Evolutionary conservation across 2,329 filamentous ascomycete species (phyloP), one percentile per base, ranked within the genome.

Genomic region (Pleoardoris graminearum): DNA sequence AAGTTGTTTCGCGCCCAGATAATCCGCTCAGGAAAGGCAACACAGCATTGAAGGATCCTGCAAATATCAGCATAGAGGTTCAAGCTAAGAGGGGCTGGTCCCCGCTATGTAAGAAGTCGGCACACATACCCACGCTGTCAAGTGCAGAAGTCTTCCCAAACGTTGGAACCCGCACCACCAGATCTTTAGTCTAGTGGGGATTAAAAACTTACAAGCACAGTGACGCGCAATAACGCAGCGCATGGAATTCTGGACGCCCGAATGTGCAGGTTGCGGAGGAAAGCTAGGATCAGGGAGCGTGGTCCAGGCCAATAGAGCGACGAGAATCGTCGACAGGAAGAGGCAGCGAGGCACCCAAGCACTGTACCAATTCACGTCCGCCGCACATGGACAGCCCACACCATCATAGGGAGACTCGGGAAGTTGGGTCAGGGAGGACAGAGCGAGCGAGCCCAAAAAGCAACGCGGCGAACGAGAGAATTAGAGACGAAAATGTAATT

Each of bases 121-220:
- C 39, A 44, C 54, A 65, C 68, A 53, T 66, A 70, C 67, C 67
- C 65, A 57, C 57, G 51, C 44, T 51, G 63, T 61, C 54, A 61
- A 60, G 61, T 54, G 63, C 58, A 59, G 55, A 55, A 58, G 60
- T 25, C 52, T 65, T 67, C 58, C 66, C 59, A 71, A 70, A 71
- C 68, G 68, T 68, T 65, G 60, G 62, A 68, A 61, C 65, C 63
- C 65, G 64, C 69, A 70, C 67, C 67, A 68, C 54, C 27, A 63
- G 65, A 65, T 64, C 50, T 62, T 57, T 62, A 58, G 42, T 58
- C 53, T 57, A 51, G 50, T 62, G 58, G 64, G 65, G 63, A 69
- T 63, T 60, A n/a, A n/a, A n/a, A 61, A 60, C 57, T 62, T 65
- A 63, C 63, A 63, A 64, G 65, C 59, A 65, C 58, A 60, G 57